Percentiles rank a stretch among this genome's conserved stretches.
Evolutionary conservation across 2,329 filamentous ascomycete genomes (phyloP).

Genomic region (Xylaria sp.): DNA sequence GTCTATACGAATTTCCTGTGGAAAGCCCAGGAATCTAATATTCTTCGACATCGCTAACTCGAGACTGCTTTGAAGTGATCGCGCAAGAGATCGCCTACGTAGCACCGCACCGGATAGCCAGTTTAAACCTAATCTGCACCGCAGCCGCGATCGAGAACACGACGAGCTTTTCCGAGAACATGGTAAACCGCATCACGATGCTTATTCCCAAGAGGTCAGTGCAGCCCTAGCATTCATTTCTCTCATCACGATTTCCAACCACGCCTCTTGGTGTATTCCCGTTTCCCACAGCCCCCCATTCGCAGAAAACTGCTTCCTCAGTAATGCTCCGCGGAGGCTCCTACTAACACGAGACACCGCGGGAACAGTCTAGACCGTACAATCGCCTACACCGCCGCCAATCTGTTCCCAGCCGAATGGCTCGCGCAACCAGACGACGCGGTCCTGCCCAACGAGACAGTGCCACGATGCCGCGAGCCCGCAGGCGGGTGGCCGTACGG

Average conservation of each 20-base stretch:
- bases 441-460: conserved; percentile 51
- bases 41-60: not conserved
- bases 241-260: too few species aligned
- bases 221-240: too few species aligned
- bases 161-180: conserved; percentile 66
- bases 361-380: conserved; percentile 62
- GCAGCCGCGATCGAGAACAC: conserved; percentile 66
- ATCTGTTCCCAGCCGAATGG: conserved; percentile 70
- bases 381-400: conserved; percentile 66
- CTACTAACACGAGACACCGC: not conserved
- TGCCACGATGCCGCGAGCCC: conserved; percentile 45
- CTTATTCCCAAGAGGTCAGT: conserved; percentile 66
- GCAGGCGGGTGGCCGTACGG: conserved; percentile 36
- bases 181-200: conserved; percentile 61
- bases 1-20: not conserved
- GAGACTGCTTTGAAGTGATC: conserved; percentile 61
- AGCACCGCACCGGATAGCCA: conserved; percentile 58
- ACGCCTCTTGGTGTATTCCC: too few species aligned
- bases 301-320: not conserved
- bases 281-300: too few species aligned
- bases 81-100: conserved; percentile 74
- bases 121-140: conserved; percentile 66
- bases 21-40: not conserved
- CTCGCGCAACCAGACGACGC: conserved; percentile 65
- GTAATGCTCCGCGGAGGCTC: not conserved